Percentiles rank a stretch among this genome's conserved stretches.
Evolutionary conservation across 495 filamentous ascomycete species (phyloP).

Genomic region (Polyplosphaeria fusca): DNA sequence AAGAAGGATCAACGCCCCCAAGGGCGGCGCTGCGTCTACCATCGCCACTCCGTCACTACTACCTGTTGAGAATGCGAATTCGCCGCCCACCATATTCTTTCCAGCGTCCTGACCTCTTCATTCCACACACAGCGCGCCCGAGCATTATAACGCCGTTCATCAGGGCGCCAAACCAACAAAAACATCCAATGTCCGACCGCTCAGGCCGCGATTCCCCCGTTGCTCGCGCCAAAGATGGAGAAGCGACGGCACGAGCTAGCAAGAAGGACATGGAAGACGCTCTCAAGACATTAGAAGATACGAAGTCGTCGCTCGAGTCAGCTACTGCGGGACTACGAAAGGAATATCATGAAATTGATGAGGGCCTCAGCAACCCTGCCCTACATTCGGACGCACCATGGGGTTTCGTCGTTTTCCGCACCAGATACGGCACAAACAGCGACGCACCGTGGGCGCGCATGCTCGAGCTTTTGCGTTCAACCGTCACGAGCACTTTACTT

Average conservation of each 20-base stretch:
- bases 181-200: conserved; percentile 3
- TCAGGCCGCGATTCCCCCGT: neutral
- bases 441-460: conserved; percentile 9
- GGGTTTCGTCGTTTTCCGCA: conserved; percentile 15
- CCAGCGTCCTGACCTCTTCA: too few relatives aligned
- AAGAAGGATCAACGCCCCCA: too few relatives aligned
- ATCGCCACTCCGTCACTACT: too few relatives aligned
- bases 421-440: conserved; percentile 3
- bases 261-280: neutral
- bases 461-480: neutral
- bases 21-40: too few relatives aligned
- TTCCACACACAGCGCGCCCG: too few relatives aligned
- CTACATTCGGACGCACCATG: conserved; percentile 5
- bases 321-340: too few relatives aligned
- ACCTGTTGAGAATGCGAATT: too few relatives aligned
- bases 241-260: neutral
- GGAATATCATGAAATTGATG: conserved; percentile 1
- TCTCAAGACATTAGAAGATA: neutral
- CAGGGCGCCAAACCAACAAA: conserved; percentile 1
- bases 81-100: too few relatives aligned
- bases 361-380: conserved; percentile 4
- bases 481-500: neutral
- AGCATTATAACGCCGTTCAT: conserved; percentile 1
- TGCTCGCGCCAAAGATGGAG: neutral
- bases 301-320: neutral